phyloP scores from a whole-genome alignment of 352 stramenopile species.

The Globisporangium megalacanthum region DNA sequence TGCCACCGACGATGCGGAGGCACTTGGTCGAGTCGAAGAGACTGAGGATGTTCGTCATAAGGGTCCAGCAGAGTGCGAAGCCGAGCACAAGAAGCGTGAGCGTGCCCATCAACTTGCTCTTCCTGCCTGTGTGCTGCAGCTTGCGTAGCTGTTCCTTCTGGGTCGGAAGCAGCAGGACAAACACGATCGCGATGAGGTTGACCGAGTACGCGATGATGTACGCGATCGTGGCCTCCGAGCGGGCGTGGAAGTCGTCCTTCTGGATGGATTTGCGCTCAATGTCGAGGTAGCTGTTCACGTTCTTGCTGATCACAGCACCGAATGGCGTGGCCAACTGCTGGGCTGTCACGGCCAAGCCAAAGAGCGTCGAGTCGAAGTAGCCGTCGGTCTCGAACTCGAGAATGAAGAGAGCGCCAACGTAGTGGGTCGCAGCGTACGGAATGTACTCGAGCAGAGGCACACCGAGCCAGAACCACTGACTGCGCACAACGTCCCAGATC shows the following conservation, averaged over 20 bases:
- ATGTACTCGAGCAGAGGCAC: constrained; percentile 48
- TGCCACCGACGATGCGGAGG: constrained; percentile 41
- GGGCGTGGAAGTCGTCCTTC: constrained; percentile 34
- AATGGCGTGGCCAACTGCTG: constrained; percentile 45
- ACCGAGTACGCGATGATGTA: constrained; percentile 55
- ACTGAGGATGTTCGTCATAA: constrained; percentile 60
- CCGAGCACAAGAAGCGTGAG: constrained; percentile 30
- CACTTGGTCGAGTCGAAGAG: constrained; percentile 49
- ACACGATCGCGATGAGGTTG: constrained; percentile 44
- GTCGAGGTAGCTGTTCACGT: constrained; percentile 46
- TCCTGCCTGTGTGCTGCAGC: constrained; percentile 35
- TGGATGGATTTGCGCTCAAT: constrained; percentile 38
- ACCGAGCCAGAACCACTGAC: constrained; percentile 64
- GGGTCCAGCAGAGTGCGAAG: constrained; percentile 47
- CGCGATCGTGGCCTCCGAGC: constrained; percentile 39
- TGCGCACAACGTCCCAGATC: constrained; percentile 64
- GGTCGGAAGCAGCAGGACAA: constrained; percentile 35
- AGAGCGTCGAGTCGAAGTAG: constrained; percentile 37
- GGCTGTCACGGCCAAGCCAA: constrained; percentile 38
- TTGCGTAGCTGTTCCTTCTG: constrained; percentile 45
- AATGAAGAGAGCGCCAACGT: constrained; percentile 41
- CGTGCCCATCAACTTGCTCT: constrained; percentile 32
- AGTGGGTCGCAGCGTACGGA: constrained; percentile 38
- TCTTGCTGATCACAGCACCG: constrained; percentile 50
- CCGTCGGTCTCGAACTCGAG: constrained; percentile 45